These are phyloP conservation scores for Quercus cerris DNA, from an alignment of 306 rosid genomes.

Conservation along the genomic window DNA sequence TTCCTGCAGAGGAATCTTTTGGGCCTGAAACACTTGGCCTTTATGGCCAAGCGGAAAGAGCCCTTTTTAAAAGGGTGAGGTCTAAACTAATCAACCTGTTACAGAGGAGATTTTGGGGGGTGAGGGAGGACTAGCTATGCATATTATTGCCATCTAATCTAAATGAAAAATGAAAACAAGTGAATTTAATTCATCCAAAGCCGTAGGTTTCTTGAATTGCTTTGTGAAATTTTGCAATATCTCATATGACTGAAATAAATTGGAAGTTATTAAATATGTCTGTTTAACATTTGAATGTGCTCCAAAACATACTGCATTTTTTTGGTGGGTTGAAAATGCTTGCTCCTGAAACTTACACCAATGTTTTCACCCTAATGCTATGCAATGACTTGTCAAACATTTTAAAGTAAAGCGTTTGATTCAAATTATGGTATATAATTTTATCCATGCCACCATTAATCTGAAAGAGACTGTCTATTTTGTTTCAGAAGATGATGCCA, in stretches of 20 bases:
- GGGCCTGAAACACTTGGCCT: background rate
- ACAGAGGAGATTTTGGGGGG: background rate
- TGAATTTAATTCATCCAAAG: background rate
- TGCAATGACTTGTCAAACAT: background rate
- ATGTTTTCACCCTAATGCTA: background rate
- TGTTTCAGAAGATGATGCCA: conserved; percentile 52
- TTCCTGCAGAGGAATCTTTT: background rate
- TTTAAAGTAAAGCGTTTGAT: background rate
- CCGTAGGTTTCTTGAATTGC: background rate
- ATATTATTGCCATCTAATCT: background rate
- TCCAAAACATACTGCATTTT: background rate
- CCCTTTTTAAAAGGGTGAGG: background rate
- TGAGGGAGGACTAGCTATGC: background rate
- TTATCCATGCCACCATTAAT: background rate
- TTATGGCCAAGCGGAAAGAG: background rate
- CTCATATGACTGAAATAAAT: background rate
- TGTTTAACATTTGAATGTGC: background rate
- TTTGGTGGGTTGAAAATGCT: background rate
- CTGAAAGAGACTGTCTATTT: conserved; percentile 13
- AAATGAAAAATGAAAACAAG: background rate
- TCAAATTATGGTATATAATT: background rate
- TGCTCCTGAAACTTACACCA: background rate
- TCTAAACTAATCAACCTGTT: background rate
- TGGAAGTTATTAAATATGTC: background rate
- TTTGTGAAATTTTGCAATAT: background rate